Conservation (phyloP, 371 early-diverging fungal species). For the Capillidium rhysosporum region DNA sequence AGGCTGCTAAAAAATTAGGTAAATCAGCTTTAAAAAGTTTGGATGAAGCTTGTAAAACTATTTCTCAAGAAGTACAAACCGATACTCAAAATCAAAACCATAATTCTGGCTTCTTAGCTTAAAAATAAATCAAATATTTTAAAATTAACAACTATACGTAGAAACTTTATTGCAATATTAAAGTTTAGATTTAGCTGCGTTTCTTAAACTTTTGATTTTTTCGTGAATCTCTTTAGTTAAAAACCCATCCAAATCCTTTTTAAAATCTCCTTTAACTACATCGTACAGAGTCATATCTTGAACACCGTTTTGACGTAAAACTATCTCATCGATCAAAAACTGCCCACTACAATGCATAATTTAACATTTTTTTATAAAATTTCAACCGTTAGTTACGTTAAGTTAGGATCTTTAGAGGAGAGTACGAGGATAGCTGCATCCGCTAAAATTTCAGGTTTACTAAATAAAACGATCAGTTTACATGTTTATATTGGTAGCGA, state of each 20-base stretch:
- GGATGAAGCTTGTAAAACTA: no score
- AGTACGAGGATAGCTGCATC: constrained; percentile 53
- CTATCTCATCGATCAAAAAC: constrained; percentile 50
- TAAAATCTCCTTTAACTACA: constrained; percentile 22
- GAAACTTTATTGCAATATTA: background rate
- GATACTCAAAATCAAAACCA: background rate
- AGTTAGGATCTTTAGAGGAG: constrained; percentile 20
- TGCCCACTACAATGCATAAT: constrained; percentile 24
- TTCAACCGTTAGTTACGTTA: constrained; percentile 14
- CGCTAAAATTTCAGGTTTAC: constrained; percentile 54
- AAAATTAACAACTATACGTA: background rate
- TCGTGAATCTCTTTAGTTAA: constrained; percentile 26
- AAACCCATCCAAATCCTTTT: constrained; percentile 42
- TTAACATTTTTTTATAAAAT: background rate
- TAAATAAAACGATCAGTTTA: background rate
- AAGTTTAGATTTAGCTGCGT: background rate
- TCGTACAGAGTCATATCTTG: constrained; percentile 42
- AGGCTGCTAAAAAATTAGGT: background rate
- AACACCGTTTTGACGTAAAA: constrained; percentile 40
- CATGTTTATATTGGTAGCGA: background rate
- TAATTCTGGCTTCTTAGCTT: background rate
- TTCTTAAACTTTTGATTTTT: constrained; percentile 5
- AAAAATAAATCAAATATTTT: background rate
- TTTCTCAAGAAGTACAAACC: no score
- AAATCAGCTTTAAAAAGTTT: background rate